Conservation (phyloP, 805 yeast genomes). For the Huiozyma naganishii region DNA sequence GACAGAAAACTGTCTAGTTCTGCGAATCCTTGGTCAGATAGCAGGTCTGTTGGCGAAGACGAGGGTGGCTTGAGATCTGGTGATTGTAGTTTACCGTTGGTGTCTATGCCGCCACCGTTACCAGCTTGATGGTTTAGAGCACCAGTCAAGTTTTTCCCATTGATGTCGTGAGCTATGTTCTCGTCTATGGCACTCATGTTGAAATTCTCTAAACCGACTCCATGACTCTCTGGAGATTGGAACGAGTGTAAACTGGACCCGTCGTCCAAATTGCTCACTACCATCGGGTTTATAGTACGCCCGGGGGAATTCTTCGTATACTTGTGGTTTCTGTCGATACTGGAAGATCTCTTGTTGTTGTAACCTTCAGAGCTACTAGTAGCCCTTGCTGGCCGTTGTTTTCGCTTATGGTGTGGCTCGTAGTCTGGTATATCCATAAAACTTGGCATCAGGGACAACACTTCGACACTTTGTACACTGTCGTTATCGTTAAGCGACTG, state of each 20-base stretch:
- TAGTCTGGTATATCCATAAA: slow-evolving; percentile 30
- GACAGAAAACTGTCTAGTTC: slow-evolving; percentile 25
- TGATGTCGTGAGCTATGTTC: not conserved
- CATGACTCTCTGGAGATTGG: slow-evolving; percentile 1
- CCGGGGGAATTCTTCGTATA: slow-evolving; percentile 6
- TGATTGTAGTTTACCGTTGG: not conserved
- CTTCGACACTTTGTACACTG: slow-evolving; percentile 28
- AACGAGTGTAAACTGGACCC: slow-evolving; percentile 4
- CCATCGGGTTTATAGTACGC: slow-evolving; percentile 11
- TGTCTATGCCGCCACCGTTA: not conserved
- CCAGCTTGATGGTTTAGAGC: not conserved
- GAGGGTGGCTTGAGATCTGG: not conserved
- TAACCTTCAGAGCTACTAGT: not conserved
- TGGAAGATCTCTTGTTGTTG: slow-evolving; percentile 9
- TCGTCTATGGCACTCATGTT: not conserved
- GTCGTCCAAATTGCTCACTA: slow-evolving; percentile 11
- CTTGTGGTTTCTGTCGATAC: slow-evolving; percentile 15
- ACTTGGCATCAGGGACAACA: slow-evolving; percentile 31
- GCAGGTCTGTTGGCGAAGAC: slow-evolving; percentile 16
- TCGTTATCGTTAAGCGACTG: slow-evolving; percentile 6
- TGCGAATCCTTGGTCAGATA: slow-evolving; percentile 19
- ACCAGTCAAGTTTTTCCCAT: not conserved
- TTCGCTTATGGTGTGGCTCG: slow-evolving; percentile 1
- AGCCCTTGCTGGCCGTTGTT: not conserved
- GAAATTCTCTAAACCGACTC: not conserved